Base-by-base conservation (phyloP, 2,329 filamentous ascomycete species). In the Bisporella sp. region DNA sequence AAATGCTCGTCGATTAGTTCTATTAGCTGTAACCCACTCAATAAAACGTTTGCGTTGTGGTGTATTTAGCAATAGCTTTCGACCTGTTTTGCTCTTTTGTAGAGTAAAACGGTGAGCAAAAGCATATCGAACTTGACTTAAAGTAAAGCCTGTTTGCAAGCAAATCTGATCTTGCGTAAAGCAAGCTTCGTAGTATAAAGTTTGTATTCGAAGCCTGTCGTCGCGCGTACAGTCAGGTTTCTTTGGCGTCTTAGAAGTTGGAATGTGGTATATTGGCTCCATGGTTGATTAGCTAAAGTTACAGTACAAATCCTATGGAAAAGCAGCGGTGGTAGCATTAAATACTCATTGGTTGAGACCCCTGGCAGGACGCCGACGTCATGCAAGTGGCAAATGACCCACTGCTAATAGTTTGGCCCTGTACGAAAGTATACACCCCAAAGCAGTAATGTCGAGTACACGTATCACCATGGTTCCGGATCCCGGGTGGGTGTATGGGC, bases 21-120 rank as follows among this genome's bases (percentile, higher is more conserved):
- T 41, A 30, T 11, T 48, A 6, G 50, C 44, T 30, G 32, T 55
- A 12, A 57, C 50, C 54, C 41, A 57, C 28, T 54, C 11, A 45
- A 59, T 51, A 28, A 59, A 33, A 4, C 45, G 30, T 37, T 56
- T 56, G 5, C 56, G n/a, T 33, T 56, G 44, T 12, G 33, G 31
- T 37, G 49, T 50, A 45, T 49, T 45, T 5, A 59, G 45, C 2
- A 54, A 9, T 28, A 30, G 29, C 9, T 41, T 50, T 6, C 50
- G 11, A 2, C 53, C 48, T 21, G 35, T 35, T 2, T 8, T 21
- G 2, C 12, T 30, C 33, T 55, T 55, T 50, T 58, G 46, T 45
- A 50, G 51, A 30, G 53, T 58, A 46, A 57, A 33, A 9, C 47
- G 42, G 37, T 56, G 39, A 4, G 4, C 7, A 11, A 58, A 28